These are phyloP conservation scores for Starmera caribaea DNA, from an alignment of 805 yeast species.

Conservation along the genomic window DNA sequence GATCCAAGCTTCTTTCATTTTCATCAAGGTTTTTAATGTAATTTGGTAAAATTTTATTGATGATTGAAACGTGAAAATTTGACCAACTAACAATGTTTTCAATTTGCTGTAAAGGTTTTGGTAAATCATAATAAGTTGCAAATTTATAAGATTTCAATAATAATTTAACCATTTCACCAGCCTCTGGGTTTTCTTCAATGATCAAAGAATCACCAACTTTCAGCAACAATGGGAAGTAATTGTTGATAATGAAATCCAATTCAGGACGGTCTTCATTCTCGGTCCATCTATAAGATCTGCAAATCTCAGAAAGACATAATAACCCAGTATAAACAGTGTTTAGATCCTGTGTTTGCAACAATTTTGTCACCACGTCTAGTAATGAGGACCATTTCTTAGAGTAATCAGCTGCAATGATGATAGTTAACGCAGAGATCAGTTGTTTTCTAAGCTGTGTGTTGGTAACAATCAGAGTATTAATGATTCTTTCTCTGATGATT, in stretches of 20 bases:
- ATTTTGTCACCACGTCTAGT: conserved; percentile 32
- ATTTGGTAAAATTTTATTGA: conserved; percentile 49
- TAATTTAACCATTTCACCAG: conserved; percentile 67
- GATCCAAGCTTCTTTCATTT: conserved; percentile 40
- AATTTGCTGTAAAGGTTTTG: conserved; percentile 47
- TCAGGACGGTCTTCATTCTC: conserved; percentile 43
- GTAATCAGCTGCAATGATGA: conserved; percentile 41
- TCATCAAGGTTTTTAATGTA: conserved; percentile 41
- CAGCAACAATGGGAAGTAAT: conserved; percentile 58
- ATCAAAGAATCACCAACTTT: conserved; percentile 51
- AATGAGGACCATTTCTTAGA: conserved; percentile 47
- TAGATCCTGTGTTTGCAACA: conserved; percentile 35
- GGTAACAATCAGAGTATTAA: conserved; percentile 50
- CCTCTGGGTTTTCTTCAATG: conserved; percentile 29
- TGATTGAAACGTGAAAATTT: conserved; percentile 59
- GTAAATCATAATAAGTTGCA: conserved; percentile 63
- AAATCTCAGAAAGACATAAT: conserved; percentile 58
- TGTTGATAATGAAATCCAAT: conserved; percentile 43
- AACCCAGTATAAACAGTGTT: conserved; percentile 53
- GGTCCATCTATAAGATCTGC: conserved; percentile 64
- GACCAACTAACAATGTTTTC: conserved; percentile 60
- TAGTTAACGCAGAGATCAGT: conserved; percentile 40
- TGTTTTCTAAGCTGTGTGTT: conserved; percentile 31
- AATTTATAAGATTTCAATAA: conserved; percentile 72
- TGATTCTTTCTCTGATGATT: conserved; percentile 55